A percentile compares a stretch with the other conserved stretches of the same genome.
Evolutionary conservation across 495 filamentous ascomycete species (phyloP).

Genomic region (Parathielavia hyrcaniae): DNA sequence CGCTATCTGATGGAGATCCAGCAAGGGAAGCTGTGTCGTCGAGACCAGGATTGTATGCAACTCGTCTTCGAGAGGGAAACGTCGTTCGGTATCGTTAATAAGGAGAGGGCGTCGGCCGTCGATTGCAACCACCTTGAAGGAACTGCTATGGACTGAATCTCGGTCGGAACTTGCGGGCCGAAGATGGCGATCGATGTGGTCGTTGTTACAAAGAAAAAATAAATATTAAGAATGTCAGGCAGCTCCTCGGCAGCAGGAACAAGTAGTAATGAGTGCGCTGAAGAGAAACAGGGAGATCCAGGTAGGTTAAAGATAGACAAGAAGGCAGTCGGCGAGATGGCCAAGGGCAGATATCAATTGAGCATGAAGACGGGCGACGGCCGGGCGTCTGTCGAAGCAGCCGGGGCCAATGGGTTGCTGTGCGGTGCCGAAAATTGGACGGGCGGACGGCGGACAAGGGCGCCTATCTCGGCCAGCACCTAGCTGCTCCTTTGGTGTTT

Average conservation of each 20-base stretch:
- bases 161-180: background rate
- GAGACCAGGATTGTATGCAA: background rate
- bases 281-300: background rate
- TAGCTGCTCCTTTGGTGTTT: slow-evolving; percentile 12
- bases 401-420: slow-evolving; percentile 13
- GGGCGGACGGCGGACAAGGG: slow-evolving; percentile 12
- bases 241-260: background rate
- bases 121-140: background rate
- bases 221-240: slow-evolving; percentile 16
- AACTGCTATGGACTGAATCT: background rate
- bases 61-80: background rate
- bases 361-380: slow-evolving; percentile 13
- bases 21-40: slow-evolving; percentile 10
- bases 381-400: slow-evolving; percentile 15
- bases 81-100: background rate
- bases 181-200: slow-evolving; percentile 10
- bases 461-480: slow-evolving; percentile 15
- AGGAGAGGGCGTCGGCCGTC: slow-evolving; percentile 1
- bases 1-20: slow-evolving; percentile 7
- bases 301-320: slow-evolving; percentile 11
- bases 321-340: slow-evolving; percentile 9
- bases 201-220: slow-evolving; percentile 3
- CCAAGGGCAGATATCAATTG: slow-evolving; percentile 17
- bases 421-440: slow-evolving; percentile 13
- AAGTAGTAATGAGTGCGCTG: slow-evolving; percentile 15